phyloP scores from a whole-genome alignment of 768 basidiomycete genomes.

The Naematelia encephala region DNA sequence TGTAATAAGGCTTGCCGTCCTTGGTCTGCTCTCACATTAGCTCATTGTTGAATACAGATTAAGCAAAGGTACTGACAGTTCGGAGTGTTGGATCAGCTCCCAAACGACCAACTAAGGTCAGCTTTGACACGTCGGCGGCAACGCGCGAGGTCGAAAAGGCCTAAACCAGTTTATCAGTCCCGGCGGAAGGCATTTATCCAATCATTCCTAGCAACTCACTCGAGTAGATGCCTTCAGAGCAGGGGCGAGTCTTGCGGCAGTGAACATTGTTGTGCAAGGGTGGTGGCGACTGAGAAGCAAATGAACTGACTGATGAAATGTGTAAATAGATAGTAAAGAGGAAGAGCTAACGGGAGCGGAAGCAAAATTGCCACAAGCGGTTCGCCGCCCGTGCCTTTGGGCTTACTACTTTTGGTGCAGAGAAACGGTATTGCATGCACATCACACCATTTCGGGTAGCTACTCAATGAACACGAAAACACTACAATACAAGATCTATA shows the following conservation, averaged over 20 bases:
- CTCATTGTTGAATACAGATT: background rate
- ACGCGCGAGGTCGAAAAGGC: constrained; percentile 22
- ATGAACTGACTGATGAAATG: too few relatives aligned
- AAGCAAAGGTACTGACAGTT: constrained; percentile 13
- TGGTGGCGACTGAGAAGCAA: too few relatives aligned
- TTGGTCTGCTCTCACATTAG: constrained; percentile 13
- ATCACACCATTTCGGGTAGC: too few relatives aligned
- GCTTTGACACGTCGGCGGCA: constrained; percentile 26
- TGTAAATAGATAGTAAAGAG: too few relatives aligned
- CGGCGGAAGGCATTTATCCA: too few relatives aligned
- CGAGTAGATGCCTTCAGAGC: background rate
- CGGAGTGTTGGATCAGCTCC: constrained; percentile 32
- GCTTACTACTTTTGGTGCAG: too few relatives aligned
- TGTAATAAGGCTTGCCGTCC: constrained; percentile 36
- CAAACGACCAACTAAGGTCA: constrained; percentile 32
- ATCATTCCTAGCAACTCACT: background rate
- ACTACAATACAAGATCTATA: too few relatives aligned
- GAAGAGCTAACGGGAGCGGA: background rate
- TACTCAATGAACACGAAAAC: too few relatives aligned
- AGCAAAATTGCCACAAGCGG: background rate
- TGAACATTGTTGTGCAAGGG: background rate
- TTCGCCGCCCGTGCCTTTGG: background rate
- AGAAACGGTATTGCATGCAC: too few relatives aligned
- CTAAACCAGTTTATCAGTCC: constrained; percentile 7
- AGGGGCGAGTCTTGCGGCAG: background rate